Evolutionary conservation across 371 early-diverging fungal species (phyloP).

Genomic region (Nematocida displodere): DNA sequence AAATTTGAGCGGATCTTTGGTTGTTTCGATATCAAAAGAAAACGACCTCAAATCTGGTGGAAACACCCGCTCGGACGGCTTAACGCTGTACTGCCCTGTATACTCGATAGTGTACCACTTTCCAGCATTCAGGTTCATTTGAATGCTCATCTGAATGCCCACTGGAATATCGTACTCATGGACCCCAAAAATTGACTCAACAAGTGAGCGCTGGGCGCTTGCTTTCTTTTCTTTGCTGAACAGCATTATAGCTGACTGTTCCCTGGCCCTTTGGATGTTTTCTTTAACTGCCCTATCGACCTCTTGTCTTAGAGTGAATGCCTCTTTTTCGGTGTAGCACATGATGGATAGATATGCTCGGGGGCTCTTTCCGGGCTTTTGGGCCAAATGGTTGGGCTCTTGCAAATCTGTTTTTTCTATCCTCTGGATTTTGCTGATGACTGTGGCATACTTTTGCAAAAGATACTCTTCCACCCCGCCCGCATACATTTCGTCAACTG

Average conservation of each 20-base stretch:
- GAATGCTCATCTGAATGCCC: slow-evolving; percentile 43
- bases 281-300: slow-evolving; percentile 40
- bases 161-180: slow-evolving; percentile 62
- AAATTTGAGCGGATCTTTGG: slow-evolving; percentile 92
- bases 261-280: slow-evolving; percentile 26
- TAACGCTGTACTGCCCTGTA: slow-evolving; percentile 52
- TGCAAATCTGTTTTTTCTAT: slow-evolving; percentile 49
- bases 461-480: slow-evolving; percentile 59
- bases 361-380: not conserved
- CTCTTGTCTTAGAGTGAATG: slow-evolving; percentile 47
- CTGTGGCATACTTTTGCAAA: slow-evolving; percentile 40
- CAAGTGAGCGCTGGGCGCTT: not conserved
- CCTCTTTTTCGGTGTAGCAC: slow-evolving; percentile 46
- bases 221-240: slow-evolving; percentile 26
- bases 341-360: slow-evolving; percentile 53
- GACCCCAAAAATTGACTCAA: slow-evolving; percentile 26
- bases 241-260: slow-evolving; percentile 1
- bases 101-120: slow-evolving; percentile 59
- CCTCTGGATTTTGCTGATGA: slow-evolving; percentile 39
- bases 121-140: slow-evolving; percentile 58
- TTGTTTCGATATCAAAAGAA: slow-evolving; percentile 97
- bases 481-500: slow-evolving; percentile 19
- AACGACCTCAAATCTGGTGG: slow-evolving; percentile 78
- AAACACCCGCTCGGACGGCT: slow-evolving; percentile 67
- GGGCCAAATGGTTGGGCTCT: slow-evolving; percentile 58